Percentiles rank a stretch among this genome's conserved stretches.
These are phyloP conservation scores for Castanea crenata DNA, from an alignment of 306 rosid genomes.

Conservation along the genomic window DNA sequence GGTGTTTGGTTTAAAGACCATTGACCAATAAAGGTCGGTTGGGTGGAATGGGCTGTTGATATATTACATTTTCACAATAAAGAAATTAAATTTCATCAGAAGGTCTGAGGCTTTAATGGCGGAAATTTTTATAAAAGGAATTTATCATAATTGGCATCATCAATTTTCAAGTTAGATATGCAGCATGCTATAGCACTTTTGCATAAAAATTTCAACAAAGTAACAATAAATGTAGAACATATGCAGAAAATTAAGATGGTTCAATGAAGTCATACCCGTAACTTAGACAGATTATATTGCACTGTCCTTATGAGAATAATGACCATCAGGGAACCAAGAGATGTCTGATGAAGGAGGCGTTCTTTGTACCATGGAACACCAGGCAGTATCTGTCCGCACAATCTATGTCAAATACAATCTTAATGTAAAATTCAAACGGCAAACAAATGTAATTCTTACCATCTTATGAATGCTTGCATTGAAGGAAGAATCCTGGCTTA, in stretches of 20 bases:
- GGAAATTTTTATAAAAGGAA: not conserved
- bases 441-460: slow-evolving; percentile 43
- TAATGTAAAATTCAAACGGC: slow-evolving; percentile 6
- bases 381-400: slow-evolving; percentile 63
- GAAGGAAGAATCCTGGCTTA: slow-evolving; percentile 96
- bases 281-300: slow-evolving; percentile 90
- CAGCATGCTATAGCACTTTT: slow-evolving; percentile 8
- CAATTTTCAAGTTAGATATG: slow-evolving; percentile 17
- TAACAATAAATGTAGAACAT: slow-evolving; percentile 11
- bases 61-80: not conserved
- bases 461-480: slow-evolving; percentile 96
- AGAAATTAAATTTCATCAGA: not conserved
- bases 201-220: slow-evolving; percentile 8
- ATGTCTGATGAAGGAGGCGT: slow-evolving; percentile 92
- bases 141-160: slow-evolving; percentile 8
- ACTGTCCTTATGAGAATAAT: slow-evolving; percentile 93
- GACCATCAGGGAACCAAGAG: slow-evolving; percentile 96
- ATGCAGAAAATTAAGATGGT: slow-evolving; percentile 11
- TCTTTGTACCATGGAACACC: slow-evolving; percentile 97
- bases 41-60: not conserved
- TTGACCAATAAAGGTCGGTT: not conserved
- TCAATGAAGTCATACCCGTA: slow-evolving; percentile 62
- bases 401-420: slow-evolving; percentile 30
- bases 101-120: not conserved
- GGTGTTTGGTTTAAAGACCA: not conserved